Evolutionary conservation across 768 basidiomycete genomes (phyloP), one percentile per base, ranked within the genome.

Genomic region (Pleurotus djamor): DNA sequence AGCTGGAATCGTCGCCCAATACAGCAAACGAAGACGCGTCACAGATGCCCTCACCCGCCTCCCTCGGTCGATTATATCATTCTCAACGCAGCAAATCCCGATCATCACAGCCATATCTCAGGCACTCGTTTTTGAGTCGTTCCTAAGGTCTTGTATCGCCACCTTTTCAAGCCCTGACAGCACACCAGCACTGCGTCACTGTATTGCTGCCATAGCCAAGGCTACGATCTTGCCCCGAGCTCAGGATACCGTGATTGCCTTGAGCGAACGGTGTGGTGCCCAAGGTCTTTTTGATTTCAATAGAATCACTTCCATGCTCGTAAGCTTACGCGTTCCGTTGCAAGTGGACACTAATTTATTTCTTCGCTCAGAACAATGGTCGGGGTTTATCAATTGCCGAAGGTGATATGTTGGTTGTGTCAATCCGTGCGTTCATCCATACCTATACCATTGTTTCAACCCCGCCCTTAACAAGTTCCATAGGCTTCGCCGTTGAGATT

Each of bases 341-440:
- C 67, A 74, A 60, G 79, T 77, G 48, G 33, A 58, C 37, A 32
- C 16, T 34, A 52, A 43, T 3, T 33, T 9, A 16, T 16, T 6
- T n/a, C 21, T 28, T 28, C 21, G 21, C 28, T 10, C n/a, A 82
- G 78, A 66, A 63, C 48, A 72, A 74, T 9, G 65, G 76, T 54
- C 73, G 77, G 4, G 77, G 78, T 0, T 64, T 67, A 4, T 68
- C 73, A 6, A 78, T 80, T 37, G 78, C 80, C 3, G 80, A 82
- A 66, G 80, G 80, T 17, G 80, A 82, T 60, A 64, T 75, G 21
- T 63, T 79, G 0, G 78, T 65, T 1, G 47, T 80, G 2, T 73
- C 70, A 14, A 78, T 77, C 36, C 71, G 78, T 80, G 58, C 43
- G 4, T 49, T 28, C 21, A 28, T 3, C 21, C 21, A 28, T 28